phyloP scores from a whole-genome alignment of 2,329 filamentous ascomycete species.

The Pyricularia sp. region DNA sequence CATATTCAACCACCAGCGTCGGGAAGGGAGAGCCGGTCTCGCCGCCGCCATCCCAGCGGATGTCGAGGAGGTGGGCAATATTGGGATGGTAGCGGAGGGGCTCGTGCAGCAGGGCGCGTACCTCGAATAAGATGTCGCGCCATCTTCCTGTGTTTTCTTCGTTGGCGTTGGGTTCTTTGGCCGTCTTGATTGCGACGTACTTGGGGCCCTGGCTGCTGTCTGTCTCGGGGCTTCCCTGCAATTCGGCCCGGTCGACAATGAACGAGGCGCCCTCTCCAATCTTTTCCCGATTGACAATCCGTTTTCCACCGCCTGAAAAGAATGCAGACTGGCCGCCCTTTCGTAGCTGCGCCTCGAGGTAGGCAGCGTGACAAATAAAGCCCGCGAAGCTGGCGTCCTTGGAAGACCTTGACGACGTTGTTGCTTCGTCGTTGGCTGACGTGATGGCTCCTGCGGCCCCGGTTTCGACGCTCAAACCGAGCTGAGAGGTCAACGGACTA shows the following conservation, averaged over 20 bases:
- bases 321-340: conserved; percentile 6
- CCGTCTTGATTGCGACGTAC: conserved; percentile 8
- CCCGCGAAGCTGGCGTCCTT: conserved; percentile 5
- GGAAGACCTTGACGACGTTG: background rate
- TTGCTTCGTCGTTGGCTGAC: background rate
- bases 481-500: conserved; percentile 3
- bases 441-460: background rate
- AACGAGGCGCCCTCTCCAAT: conserved; percentile 8
- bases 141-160: background rate
- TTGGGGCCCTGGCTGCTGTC: background rate
- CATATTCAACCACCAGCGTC: conserved; percentile 6
- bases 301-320: conserved; percentile 1
- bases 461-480: background rate
- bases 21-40: conserved; percentile 9
- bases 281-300: conserved; percentile 3
- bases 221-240: background rate
- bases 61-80: conserved; percentile 7
- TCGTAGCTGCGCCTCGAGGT: conserved; percentile 6
- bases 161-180: background rate
- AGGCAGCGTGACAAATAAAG: conserved; percentile 8
- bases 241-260: conserved; percentile 7
- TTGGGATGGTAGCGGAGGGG: conserved; percentile 10
- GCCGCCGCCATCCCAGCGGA: conserved; percentile 6
- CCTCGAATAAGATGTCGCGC: conserved; percentile 8
- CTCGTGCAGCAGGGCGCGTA: conserved; percentile 8